Evolutionary conservation across 257 asterid genomes (phyloP), one percentile per base, ranked within the genome.

Genomic region (Gardenia jasminoides): DNA sequence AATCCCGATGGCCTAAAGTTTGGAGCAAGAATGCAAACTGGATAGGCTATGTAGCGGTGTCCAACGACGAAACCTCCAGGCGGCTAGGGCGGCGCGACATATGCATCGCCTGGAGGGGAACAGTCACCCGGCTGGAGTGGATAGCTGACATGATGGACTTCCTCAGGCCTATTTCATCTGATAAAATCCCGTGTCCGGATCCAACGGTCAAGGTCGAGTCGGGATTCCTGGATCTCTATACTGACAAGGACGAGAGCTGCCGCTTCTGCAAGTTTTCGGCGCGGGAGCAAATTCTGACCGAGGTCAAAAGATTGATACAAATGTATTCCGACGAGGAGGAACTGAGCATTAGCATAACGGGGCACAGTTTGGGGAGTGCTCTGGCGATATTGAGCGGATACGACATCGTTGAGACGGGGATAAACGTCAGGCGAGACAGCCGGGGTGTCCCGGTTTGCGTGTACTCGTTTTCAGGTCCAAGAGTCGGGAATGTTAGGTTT

Each of bases 401-500:
- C 50, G 88, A 85, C 48, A 74, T 78, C 2, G 80, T 71, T 22
- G 82, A 85, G 33, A 82, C 85, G 0, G 84, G 86, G 0, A 43
- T 74, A 47, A 62, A 80, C 22, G 62, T 82, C 9, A 8, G 46
- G 10, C 56, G 61, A 2, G 82, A 82, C 1, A 12, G 82, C 4
- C 71, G 78, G n/a, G 78, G 47, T 2, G 79, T 79, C 15, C 88
- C 89, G 7, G 78, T 87, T 3, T 76, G 86, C 10, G 91, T 83
- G 1, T 80, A 86, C 22, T 82, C 94, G 11, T 90, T 85, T 33
- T 83, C 85, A 0, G 92, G 92, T 5, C 92, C 94, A 11, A 81
- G 94, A 62, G 94, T 90, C 6, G 92, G 94, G 68, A 90, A 90
- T 26, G 58, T 33, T 2, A 85, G 89, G 39, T 90, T 90, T 79